Base-by-base conservation (phyloP, 1,284 basidiomycete genomes). In the Melampsora americana region DNA sequence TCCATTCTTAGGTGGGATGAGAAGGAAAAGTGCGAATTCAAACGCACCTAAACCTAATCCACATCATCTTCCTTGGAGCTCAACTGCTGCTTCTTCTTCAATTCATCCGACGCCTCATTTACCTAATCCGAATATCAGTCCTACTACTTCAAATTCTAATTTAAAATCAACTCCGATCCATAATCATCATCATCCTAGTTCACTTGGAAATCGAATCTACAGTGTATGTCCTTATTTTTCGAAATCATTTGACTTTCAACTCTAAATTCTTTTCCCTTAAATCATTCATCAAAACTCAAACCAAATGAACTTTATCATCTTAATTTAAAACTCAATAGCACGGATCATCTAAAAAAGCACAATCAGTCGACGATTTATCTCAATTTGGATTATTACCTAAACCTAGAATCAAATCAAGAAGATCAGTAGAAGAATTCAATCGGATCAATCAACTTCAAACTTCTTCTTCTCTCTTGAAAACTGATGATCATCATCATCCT, bases 361-460 rank as follows among this genome's bases (percentile, higher is more conserved):
- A 73, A 60, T 73, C 71, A 42, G 71, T 65, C 12, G 71, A 73
- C 28, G 71, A 73, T 50, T 39, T 73, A 12, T 73, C 71, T 14
- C 71, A 73, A 35, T 73, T 73, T 30, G 71, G 71, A 20, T 56
- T 73, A 30, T 23, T 66, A 42, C 71, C 71, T 11, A 66, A 66
- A 42, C 71, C 42, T 26, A 60, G 64, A 28, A 73, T 73, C 32
- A 62, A 73, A 56, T 50, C 71, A 9, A 14, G 71, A 18, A 14
- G 64, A 7, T 73, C 71, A 1, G 71, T 56, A 39, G 71, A 73
- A 42, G 23, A 66, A 12, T 32, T 46, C 5, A 61, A 72, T 11
- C 26, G 30, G 20, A 32, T 9, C 44, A 9, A 20, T 28, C 46
- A 20, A 44, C 6, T n/a, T 6, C 16, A 32, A 14, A 48, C 23